Evolutionary conservation across 73 alveolate species (phyloP), one percentile per base, ranked within the genome.

Genomic region (Symbiodinium natans): DNA sequence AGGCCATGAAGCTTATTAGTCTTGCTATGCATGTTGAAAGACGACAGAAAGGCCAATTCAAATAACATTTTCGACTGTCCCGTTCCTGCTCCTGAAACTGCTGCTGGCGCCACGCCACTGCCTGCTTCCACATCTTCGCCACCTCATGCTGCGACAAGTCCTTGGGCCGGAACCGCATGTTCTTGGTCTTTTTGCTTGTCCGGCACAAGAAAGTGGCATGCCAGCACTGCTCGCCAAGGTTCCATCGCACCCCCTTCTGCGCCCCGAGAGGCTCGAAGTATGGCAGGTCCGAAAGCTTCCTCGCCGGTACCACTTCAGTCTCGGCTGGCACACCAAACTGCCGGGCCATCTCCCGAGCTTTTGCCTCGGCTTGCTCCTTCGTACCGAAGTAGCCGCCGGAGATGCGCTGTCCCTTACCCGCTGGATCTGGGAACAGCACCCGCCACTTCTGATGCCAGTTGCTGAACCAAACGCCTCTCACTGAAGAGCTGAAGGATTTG

Each of bases 341-440:
- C 94, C 68, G 31, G 41, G n/a, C 40, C 52, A 86, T 25, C 82
- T 34, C 41, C 54, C 54, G 52, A 48, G 93, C 93, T 52, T 86
- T 86, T 36, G 82, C 52, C 93, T 86, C 93, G 54, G 93, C 93
- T 31, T 41, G 39, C n/a, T 73, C 93, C 93, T 86, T 52, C 29
- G 54, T 52, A 21, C 27, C 29, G 82, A 86, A 86, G n/a, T 1
- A 4, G 39, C 93, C 93, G 39, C 93, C 82, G 29, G 2, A 8
- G 23, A 33, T 23, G 21, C 41, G 19, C 84, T 29, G 17, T 23
- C 2, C 15, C 3, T 31, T 33, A 0, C 13, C 2, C 38, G 27
- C 42, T 31, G 84, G 17, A 73, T 73, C 15, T 23, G 6, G 33
- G 23, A 0, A 21, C 41, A 23, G 84, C 23, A 73, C 84, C 41